Evolutionary conservation across 805 yeast genomes (phyloP), one percentile per base, ranked within the genome.

Genomic region (Yarrowia sp.): DNA sequence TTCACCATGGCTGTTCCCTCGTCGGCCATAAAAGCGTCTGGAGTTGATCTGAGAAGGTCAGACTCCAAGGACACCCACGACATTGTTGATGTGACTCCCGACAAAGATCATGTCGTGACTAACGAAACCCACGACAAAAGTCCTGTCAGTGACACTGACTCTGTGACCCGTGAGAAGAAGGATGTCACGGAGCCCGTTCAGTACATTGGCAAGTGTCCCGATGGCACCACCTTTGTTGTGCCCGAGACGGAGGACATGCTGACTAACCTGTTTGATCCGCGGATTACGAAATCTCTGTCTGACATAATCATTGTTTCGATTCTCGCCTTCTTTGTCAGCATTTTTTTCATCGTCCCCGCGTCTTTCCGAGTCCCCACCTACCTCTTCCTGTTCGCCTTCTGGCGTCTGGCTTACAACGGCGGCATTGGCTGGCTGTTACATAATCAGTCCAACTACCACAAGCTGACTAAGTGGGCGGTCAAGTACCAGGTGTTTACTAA

Each of bases 241-340:
- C 88, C 88, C 1, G 80, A 81, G 66, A 89, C 96, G 29, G 87
- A 86, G 68, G 96, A 89, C 70, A 88, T 89, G 94, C 87, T 89
- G 32, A 79, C 90, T 65, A 85, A 93, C 1, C 75, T 90, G 55
- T 84, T 89, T 67, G 93, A 89, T 74, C 94, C 96, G 2, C 80
- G 86, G 0, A 73, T 88, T 59, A 79, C 81, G 59, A 90, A 89
- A 69, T 85, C 92, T 0, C 73, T 81, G 58, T 78, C 84, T 51
- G 96, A 89, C 69, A 65, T 80, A n/a, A 66, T 81, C 36, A 88
- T 88, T 63, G 78, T 87, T 21, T 58, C 77, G 1, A 70, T 80
- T 1, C 70, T 84, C 42, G 38, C 72, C 4, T 66, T 74, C 21
- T 73, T 73, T 44, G 68, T 74, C n/a, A 61, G 64, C 4, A 62